Conservation (phyloP, 768 basidiomycete species). For the Pleurotus citrinopileatus region DNA sequence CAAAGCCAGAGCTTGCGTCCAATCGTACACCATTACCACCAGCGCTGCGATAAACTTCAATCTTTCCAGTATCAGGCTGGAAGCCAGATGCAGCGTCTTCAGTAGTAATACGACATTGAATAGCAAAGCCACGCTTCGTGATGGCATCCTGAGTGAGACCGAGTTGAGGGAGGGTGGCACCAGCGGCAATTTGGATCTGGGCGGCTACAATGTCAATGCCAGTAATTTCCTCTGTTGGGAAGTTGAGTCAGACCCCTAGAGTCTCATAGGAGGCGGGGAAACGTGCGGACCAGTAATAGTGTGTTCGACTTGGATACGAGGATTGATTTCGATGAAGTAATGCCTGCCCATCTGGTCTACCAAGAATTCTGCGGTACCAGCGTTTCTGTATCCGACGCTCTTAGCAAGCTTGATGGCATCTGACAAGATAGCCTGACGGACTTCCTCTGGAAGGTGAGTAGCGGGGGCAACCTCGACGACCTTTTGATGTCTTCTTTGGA, state of each 20-base stretch:
- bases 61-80: constrained; percentile 99
- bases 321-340: constrained; percentile 99
- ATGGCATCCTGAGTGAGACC: constrained; percentile 96
- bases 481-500: constrained; percentile 97
- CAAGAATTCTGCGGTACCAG: constrained; percentile 97
- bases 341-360: constrained; percentile 95
- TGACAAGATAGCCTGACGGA: constrained; percentile 80
- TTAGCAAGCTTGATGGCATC: constrained; percentile 95
- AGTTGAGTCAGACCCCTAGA: constrained; percentile 11
- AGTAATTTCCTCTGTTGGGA: constrained; percentile 88
- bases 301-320: constrained; percentile 99
- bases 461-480: constrained; percentile 99
- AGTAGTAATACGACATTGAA: constrained; percentile 97
- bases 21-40: constrained; percentile 98
- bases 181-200: constrained; percentile 99
- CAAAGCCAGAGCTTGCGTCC: constrained; percentile 96
- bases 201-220: constrained; percentile 99
- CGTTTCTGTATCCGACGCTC: constrained; percentile 93
- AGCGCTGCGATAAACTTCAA: constrained; percentile 97
- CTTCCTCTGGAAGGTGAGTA: constrained; percentile 87
- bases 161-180: constrained; percentile 91
- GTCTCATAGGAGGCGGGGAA: constrained; percentile 2
- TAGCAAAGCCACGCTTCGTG: constrained; percentile 93
- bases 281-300: constrained; percentile 83
- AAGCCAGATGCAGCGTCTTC: constrained; percentile 91